phyloP scores from a whole-genome alignment of 2,329 filamentous ascomycete species.

The Uncinocarpus reesii region DNA sequence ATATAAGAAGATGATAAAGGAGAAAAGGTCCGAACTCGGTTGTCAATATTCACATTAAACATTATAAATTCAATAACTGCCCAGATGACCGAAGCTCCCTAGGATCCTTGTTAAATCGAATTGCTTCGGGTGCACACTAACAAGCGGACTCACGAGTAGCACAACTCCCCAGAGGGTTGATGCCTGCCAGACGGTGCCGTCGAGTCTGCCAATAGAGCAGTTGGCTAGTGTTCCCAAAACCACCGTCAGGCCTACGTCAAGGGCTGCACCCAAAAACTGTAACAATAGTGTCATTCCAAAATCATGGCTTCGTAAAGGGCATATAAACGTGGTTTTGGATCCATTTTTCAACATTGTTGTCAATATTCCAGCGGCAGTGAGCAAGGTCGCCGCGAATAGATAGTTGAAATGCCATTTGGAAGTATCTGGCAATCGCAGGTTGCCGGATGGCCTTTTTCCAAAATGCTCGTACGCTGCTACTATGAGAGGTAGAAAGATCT shows the following conservation, averaged over 20 bases:
- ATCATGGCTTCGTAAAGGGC: slow-evolving; percentile 32
- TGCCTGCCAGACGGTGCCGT: slow-evolving; percentile 7
- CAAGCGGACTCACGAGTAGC: slow-evolving; percentile 14
- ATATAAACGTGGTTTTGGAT: slow-evolving; percentile 42
- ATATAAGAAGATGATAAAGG: slow-evolving; percentile 5
- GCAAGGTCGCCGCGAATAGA: slow-evolving; percentile 30
- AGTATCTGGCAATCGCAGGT: slow-evolving; percentile 11
- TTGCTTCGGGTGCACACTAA: no score
- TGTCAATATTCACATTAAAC: slow-evolving; percentile 7
- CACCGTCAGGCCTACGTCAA: slow-evolving; percentile 37
- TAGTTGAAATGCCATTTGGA: slow-evolving; percentile 25
- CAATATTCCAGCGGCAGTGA: slow-evolving; percentile 33
- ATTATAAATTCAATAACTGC: slow-evolving; percentile 2
- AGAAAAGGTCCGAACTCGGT: slow-evolving; percentile 5
- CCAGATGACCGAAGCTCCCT: slow-evolving; percentile 13
- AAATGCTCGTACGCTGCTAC: slow-evolving; percentile 35
- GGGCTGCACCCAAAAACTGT: slow-evolving; percentile 29
- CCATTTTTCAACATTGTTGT: slow-evolving; percentile 28
- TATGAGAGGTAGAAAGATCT: slow-evolving; percentile 35
- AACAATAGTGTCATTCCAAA: slow-evolving; percentile 28
- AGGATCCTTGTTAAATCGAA: not conserved
- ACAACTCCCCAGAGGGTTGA: slow-evolving; percentile 15
- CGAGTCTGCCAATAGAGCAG: not conserved
- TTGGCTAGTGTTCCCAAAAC: slow-evolving; percentile 20
- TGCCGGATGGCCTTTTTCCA: slow-evolving; percentile 22